Evolutionary conservation across 139 green algal genomes (phyloP), one percentile per base, ranked within the genome.

Genomic region (Chlorella sp.): DNA sequence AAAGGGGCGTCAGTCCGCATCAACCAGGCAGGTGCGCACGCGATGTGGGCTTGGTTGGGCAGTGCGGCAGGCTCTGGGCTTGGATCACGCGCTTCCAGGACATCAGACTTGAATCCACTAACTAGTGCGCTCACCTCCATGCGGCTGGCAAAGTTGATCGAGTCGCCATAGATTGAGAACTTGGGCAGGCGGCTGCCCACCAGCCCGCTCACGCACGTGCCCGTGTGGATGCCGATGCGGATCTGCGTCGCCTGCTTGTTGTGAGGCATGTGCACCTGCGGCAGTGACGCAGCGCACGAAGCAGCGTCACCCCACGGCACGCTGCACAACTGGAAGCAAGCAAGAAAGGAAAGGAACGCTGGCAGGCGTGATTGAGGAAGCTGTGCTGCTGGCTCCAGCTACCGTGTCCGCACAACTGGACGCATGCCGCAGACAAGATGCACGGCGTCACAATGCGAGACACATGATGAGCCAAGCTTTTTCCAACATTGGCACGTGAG

Each of bases 141-240:
- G n/a, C n/a, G n/a, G n/a, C n/a, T n/a, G 17, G 62, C 35, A n/a
- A n/a, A n/a, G 26, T 71, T 71, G 66, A 62, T 71, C 24, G 35
- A 35, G 35, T n/a, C 62, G 55, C 71, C 71, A 22, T 71, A 61
- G 5, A 76, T 35, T 27, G 62, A 66, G 35, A 59, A 76, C 3
- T 67, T 67, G 6, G 71, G 71, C 71, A 76, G 67, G 35, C 55
- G 51, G 36, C 62, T 76, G 62, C 71, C 71, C 2, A 70, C 55
- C 60, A 76, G 30, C 26, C 71, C 71, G 23, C 49, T 69, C 35
- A 78, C 73, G 27, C 69, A 71, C 1, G 73, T 65, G 0, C 73
- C 73, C 29, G 73, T 74, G 66, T 78, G 73, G n/a, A 78, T 67
- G 30, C 73, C 73, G 22, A 78, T 71, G 29, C 73, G 73, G 33